These are phyloP conservation scores for Tuber borchii DNA, from an alignment of 495 filamentous ascomycete genomes.

Conservation along the genomic window DNA sequence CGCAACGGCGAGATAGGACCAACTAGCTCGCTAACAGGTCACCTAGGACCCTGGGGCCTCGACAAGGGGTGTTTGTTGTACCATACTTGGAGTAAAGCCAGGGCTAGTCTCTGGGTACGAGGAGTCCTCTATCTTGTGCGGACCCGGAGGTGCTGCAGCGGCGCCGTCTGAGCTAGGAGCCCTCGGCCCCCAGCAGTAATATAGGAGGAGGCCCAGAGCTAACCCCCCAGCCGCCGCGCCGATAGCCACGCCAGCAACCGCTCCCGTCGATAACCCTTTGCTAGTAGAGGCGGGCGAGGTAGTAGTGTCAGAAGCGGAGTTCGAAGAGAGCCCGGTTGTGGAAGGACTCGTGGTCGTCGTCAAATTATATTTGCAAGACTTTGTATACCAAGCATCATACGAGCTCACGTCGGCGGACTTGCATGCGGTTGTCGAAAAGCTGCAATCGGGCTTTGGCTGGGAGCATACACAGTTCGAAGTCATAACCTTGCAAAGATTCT, in stretches of 20 bases:
- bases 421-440: not conserved
- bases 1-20: not conserved
- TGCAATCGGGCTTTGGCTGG: not conserved
- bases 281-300: not conserved
- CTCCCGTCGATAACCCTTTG: not conserved
- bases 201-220: not conserved
- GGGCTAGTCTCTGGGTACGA: not conserved
- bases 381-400: conserved; percentile 6
- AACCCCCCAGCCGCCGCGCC: not conserved
- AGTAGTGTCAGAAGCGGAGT: not conserved
- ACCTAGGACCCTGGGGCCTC: not conserved
- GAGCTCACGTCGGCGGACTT: not conserved
- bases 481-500: not conserved
- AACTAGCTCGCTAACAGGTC: not conserved
- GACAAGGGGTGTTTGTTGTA: not conserved
- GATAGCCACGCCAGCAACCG: not conserved
- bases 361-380: not conserved
- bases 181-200: not conserved
- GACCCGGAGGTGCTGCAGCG: not conserved
- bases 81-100: not conserved
- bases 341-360: not conserved
- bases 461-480: conserved; percentile 16
- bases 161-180: not conserved
- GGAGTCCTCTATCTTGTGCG: not conserved
- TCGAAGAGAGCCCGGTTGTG: not conserved